Conservation (phyloP, 805 yeast species). For the Vanderwaltozyma verrucispora region DNA sequence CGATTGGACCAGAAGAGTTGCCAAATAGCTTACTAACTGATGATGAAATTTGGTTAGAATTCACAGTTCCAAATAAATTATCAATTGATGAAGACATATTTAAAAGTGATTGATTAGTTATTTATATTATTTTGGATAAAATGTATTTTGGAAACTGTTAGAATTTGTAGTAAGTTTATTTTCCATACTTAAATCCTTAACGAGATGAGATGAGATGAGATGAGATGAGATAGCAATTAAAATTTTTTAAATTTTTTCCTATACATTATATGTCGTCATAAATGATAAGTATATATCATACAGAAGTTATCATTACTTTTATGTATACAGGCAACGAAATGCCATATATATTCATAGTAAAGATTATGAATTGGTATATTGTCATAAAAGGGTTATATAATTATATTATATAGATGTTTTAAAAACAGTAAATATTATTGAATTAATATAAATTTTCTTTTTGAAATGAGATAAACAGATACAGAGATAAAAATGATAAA, state of each 20-base stretch:
- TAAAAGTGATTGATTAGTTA: not conserved
- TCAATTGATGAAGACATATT: conserved; percentile 20
- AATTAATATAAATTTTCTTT: not conserved
- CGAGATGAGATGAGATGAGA: conserved; percentile 4
- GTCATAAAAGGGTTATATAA: no score
- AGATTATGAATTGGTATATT: no score
- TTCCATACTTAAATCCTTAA: no score
- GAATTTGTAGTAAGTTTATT: no score
- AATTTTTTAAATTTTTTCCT: not conserved
- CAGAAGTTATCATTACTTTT: no score
- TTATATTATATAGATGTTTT: no score
- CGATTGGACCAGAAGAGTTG: conserved; percentile 39
- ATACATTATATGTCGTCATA: not conserved
- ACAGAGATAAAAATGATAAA: conserved; percentile 1
- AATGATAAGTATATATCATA: not conserved
- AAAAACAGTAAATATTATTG: no score
- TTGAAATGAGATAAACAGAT: conserved; percentile 4
- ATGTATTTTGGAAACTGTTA: no score
- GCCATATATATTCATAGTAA: no score
- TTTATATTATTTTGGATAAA: no score
- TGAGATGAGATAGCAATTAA: conserved; percentile 17
- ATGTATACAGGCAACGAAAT: no score
- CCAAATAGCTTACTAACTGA: conserved; percentile 30
- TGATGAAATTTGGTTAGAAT: conserved; percentile 25
- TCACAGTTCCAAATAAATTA: conserved; percentile 27